These are phyloP conservation scores for Cystofilobasidium bisporidii DNA, from an alignment of 768 basidiomycete genomes.

Conservation along the genomic window DNA sequence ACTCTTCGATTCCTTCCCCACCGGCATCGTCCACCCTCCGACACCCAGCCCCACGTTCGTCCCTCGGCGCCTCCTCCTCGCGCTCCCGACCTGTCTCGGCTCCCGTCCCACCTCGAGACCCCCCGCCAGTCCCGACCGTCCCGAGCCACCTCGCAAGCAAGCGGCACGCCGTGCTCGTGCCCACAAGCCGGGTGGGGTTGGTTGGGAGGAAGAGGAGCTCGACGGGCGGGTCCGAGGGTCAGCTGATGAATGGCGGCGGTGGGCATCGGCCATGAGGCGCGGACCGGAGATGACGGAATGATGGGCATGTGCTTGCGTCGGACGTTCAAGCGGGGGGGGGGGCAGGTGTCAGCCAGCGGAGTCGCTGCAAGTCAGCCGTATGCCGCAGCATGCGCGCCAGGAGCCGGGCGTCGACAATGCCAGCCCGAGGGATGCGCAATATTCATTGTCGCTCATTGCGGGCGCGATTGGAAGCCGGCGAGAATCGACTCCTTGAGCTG, in stretches of 20 bases:
- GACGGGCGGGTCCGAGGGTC: constrained; percentile 6
- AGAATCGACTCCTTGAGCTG: constrained; percentile 1
- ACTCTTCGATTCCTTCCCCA: not conserved
- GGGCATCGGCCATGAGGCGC: no score
- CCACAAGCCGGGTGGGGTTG: not conserved
- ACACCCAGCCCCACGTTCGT: not conserved
- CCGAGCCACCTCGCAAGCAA: constrained; percentile 11
- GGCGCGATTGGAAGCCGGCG: not conserved
- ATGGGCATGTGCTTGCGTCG: no score
- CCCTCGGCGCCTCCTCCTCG: not conserved
- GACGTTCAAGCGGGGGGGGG: no score
- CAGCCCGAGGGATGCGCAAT: no score
- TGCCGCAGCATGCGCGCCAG: no score
- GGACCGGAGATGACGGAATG: no score
- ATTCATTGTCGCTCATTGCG: no score
- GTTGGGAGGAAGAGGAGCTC: constrained; percentile 1
- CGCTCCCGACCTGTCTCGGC: constrained; percentile 13
- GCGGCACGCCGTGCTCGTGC: not conserved
- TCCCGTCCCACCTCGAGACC: not conserved
- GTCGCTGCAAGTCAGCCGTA: no score
- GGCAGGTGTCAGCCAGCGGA: no score
- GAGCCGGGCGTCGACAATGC: no score
- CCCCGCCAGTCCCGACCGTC: constrained; percentile 18
- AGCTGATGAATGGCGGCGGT: not conserved
- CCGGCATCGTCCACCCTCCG: not conserved